Conservation (phyloP, 2,329 filamentous ascomycete genomes). For the Sporothrix pseudoabietina region DNA sequence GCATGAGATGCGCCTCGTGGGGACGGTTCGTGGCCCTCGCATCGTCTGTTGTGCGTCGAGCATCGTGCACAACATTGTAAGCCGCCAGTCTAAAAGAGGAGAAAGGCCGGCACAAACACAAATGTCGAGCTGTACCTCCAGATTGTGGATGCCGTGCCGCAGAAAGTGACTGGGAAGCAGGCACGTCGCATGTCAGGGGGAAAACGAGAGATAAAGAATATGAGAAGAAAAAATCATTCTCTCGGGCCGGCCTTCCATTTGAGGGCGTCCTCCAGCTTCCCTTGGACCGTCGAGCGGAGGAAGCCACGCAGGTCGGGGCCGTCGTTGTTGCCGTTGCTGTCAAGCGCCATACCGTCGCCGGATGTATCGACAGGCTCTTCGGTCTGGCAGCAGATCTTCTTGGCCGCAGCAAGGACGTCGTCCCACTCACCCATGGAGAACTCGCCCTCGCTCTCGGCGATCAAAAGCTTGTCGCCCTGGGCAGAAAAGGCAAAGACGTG, state of each 20-base stretch:
- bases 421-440: slow-evolving; percentile 81
- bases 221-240: not conserved
- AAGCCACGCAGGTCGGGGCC: slow-evolving; percentile 60
- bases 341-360: slow-evolving; percentile 48
- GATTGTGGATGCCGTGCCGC: no score
- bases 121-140: not conserved
- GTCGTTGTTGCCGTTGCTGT: slow-evolving; percentile 54
- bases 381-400: slow-evolving; percentile 62
- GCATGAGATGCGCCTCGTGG: slow-evolving; percentile 18
- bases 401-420: slow-evolving; percentile 64
- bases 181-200: not conserved
- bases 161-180: not conserved
- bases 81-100: slow-evolving; percentile 1
- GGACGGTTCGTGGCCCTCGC: slow-evolving; percentile 12
- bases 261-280: slow-evolving; percentile 56
- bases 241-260: slow-evolving; percentile 54
- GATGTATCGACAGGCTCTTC: slow-evolving; percentile 30
- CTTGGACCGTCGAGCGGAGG: slow-evolving; percentile 62
- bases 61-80: slow-evolving; percentile 17
- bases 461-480: slow-evolving; percentile 68
- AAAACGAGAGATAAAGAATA: not conserved
- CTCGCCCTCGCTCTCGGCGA: slow-evolving; percentile 78
- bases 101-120: not conserved
- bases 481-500: slow-evolving; percentile 87
- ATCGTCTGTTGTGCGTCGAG: not conserved